Conservation (phyloP, 1,284 basidiomycete genomes). For the Pisolithus thermaeus region DNA sequence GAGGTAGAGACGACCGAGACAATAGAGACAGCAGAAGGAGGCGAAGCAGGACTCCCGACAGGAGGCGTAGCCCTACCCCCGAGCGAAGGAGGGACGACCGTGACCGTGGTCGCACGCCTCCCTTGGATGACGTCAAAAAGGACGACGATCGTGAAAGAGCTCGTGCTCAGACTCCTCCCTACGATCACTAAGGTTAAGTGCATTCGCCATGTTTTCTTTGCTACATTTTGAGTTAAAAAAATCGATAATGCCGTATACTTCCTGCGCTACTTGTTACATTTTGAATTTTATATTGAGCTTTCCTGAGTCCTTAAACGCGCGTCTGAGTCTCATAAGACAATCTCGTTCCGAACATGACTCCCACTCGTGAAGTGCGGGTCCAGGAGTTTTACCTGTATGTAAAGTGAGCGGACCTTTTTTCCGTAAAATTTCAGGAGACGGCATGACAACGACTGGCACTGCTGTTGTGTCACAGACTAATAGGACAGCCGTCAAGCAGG, state of each 20-base stretch:
- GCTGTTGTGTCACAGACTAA: too few relatives aligned
- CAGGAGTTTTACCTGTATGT: too few relatives aligned
- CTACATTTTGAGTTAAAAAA: not conserved
- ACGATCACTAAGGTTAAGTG: slow-evolving; percentile 35
- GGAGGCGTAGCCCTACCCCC: slow-evolving; percentile 45
- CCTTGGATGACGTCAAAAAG: slow-evolving; percentile 40
- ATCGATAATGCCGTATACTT: slow-evolving; percentile 3
- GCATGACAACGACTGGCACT: too few relatives aligned
- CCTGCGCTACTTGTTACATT: not conserved
- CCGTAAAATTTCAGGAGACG: too few relatives aligned
- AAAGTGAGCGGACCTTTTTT: too few relatives aligned
- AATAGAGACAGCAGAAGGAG: slow-evolving; percentile 39
- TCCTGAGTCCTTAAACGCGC: too few relatives aligned
- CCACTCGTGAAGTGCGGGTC: too few relatives aligned
- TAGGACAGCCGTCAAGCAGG: too few relatives aligned
- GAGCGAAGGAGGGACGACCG: slow-evolving; percentile 40
- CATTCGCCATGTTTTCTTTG: not conserved
- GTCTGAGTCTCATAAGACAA: too few relatives aligned
- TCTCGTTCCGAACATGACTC: too few relatives aligned
- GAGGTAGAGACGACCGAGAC: slow-evolving; percentile 33
- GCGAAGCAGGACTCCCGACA: slow-evolving; percentile 42
- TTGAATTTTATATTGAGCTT: not conserved
- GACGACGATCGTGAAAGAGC: slow-evolving; percentile 39
- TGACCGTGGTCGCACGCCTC: slow-evolving; percentile 35
- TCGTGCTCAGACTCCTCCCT: slow-evolving; percentile 42